phyloP scores from a whole-genome alignment of 352 stramenopile genomes.

The Phytophthora citrophthora region DNA sequence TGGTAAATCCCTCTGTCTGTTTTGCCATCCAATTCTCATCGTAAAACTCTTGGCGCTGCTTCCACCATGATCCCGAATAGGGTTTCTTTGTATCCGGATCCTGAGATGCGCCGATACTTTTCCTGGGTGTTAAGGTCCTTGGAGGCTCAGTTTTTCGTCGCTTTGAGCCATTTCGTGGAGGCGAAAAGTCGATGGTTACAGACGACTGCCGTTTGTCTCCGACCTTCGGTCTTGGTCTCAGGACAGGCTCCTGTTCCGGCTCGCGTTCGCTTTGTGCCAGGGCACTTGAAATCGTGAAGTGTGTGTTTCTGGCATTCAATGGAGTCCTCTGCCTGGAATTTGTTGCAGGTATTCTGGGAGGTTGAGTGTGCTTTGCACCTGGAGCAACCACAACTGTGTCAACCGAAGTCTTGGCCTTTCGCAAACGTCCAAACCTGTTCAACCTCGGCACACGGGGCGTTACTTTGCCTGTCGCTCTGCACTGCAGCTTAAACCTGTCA shows the following conservation, averaged over 20 bases:
- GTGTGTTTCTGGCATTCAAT: constrained; percentile 4
- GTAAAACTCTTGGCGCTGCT: constrained; percentile 65
- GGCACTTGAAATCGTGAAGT: constrained; percentile 11
- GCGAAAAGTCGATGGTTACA: constrained; percentile 52
- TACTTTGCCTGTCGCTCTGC: constrained; percentile 42
- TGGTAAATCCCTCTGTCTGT: constrained; percentile 82
- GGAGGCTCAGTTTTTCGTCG: constrained; percentile 30
- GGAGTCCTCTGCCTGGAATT: constrained; percentile 7
- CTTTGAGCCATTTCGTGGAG: constrained; percentile 36
- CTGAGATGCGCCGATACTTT: constrained; percentile 5
- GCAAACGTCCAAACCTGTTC: constrained; percentile 31
- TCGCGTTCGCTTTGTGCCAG: constrained; percentile 12
- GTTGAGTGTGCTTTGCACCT: constrained; percentile 3
- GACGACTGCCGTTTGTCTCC: constrained; percentile 44
- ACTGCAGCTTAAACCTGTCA: constrained; percentile 61
- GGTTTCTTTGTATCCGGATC: constrained; percentile 24
- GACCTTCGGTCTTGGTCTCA: constrained; percentile 12
- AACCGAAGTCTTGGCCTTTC: background rate
- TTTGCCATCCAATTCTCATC: constrained; percentile 86
- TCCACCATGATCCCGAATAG: constrained; percentile 72
- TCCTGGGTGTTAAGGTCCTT: constrained; percentile 12
- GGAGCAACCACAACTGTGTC: constrained; percentile 11
- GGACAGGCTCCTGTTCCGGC: constrained; percentile 22
- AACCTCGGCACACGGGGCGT: constrained; percentile 30
- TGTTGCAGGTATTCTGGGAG: constrained; percentile 5